Percentiles rank a stretch among this genome's conserved stretches.
phyloP scores from a whole-genome alignment of 352 stramenopile genomes.

The Globisporangium paddicum region DNA sequence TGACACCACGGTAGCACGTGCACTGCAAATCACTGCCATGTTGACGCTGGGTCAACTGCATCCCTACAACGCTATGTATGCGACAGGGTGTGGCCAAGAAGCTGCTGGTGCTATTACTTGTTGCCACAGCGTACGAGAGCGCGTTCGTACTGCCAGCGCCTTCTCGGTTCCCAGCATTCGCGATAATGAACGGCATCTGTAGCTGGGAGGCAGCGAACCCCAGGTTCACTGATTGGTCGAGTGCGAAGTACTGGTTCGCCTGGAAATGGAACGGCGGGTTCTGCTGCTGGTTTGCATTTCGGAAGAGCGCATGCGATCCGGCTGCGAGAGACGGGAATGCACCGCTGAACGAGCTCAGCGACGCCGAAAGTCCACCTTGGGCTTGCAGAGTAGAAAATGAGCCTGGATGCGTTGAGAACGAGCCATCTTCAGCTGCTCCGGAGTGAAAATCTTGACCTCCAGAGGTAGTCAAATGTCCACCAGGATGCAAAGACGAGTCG shows the following conservation, averaged over 20 bases:
- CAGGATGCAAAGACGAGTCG: not conserved
- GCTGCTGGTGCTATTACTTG: not conserved
- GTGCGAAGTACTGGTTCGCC: conserved; percentile 13
- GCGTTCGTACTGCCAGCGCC: not conserved
- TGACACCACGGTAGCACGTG: conserved; percentile 29
- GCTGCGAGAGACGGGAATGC: conserved; percentile 5
- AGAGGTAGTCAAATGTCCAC: not conserved
- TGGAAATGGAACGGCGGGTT: conserved; percentile 6
- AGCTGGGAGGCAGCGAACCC: conserved; percentile 1
- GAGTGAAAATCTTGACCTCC: not conserved
- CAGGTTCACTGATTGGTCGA: conserved; percentile 1
- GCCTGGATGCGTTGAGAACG: not conserved
- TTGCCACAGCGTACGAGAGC: not conserved
- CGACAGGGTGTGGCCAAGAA: conserved; percentile 2
- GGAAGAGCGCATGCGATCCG: conserved; percentile 1
- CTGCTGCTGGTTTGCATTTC: not conserved
- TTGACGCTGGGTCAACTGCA: not conserved
- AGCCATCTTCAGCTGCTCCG: not conserved
- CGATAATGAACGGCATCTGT: not conserved
- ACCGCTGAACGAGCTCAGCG: conserved; percentile 4
- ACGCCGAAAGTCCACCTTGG: not conserved
- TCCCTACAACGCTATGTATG: conserved; percentile 6
- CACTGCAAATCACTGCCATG: conserved; percentile 13
- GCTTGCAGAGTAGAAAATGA: not conserved
- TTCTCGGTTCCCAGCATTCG: not conserved